Evolutionary conservation across 2,329 filamentous ascomycete species (phyloP).

Genomic region (Scorias spongiosa): DNA sequence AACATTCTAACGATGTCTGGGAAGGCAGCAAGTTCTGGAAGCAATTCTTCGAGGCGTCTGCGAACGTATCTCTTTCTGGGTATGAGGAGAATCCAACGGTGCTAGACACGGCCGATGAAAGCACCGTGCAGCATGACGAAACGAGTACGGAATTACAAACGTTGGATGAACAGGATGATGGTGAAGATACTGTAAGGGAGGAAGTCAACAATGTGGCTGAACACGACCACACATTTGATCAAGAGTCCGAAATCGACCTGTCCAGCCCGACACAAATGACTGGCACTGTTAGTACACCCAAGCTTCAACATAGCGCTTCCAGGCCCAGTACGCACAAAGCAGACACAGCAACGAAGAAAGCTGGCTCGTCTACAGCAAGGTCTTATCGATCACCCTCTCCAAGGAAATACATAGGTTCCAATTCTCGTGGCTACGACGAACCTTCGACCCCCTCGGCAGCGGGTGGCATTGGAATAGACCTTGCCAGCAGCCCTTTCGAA

Average conservation of each 20-base stretch:
- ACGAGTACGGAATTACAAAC: conserved; percentile 14
- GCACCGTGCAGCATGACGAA: conserved; percentile 7
- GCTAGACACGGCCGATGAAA: conserved; percentile 11
- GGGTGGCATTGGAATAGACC: neutral
- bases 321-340: conserved; percentile 1
- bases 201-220: neutral
- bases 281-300: conserved; percentile 45
- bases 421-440: conserved; percentile 13
- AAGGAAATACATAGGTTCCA: conserved; percentile 27
- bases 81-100: conserved; percentile 60
- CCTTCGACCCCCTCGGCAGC: conserved; percentile 11
- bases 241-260: neutral
- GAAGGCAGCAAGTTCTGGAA: conserved; percentile 98
- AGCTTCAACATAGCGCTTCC: conserved; percentile 24
- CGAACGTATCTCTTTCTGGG: conserved; percentile 88
- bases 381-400: conserved; percentile 19
- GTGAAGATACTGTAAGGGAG: neutral
- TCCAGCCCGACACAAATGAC: conserved; percentile 27
- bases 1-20: conserved; percentile 89
- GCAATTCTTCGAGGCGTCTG: conserved; percentile 97
- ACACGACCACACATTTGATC: neutral
- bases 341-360: neutral
- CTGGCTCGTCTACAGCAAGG: conserved; percentile 3
- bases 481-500: conserved; percentile 36
- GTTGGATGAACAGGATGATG: conserved; percentile 11